Conservation (phyloP, 768 basidiomycete species). For the Pisolithus tinctorius region DNA sequence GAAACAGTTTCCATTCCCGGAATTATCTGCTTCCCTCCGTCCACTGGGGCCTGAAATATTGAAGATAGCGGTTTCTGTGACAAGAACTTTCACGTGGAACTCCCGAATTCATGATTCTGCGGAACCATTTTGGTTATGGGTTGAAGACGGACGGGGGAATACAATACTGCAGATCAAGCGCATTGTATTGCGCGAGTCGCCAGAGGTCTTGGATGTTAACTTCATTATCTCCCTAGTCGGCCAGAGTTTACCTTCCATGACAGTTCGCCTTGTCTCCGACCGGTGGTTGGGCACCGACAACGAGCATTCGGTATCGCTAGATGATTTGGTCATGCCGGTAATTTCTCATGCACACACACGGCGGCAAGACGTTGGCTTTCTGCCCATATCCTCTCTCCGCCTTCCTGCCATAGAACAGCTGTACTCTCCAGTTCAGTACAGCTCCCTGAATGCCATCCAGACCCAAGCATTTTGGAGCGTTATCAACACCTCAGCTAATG, state of each 20-base stretch:
- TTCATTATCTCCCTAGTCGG: constrained; percentile 75
- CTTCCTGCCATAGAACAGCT: constrained; percentile 35
- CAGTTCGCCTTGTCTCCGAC: constrained; percentile 79
- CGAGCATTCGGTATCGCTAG: constrained; percentile 55
- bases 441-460: constrained; percentile 77
- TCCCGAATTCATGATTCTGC: constrained; percentile 60
- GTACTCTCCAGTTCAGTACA: constrained; percentile 37
- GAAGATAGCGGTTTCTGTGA: constrained; percentile 59
- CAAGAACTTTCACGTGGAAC: constrained; percentile 75
- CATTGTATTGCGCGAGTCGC: constrained; percentile 63
- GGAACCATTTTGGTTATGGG: constrained; percentile 95
- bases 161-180: constrained; percentile 77
- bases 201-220: constrained; percentile 52
- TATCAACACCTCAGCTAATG: constrained; percentile 57
- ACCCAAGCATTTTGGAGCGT: constrained; percentile 85
- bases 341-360: constrained; percentile 50
- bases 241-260: constrained; percentile 50
- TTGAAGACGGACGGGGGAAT: constrained; percentile 80
- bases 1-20: constrained; percentile 73
- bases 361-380: constrained; percentile 68
- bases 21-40: constrained; percentile 60
- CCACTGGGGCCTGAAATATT: constrained; percentile 84
- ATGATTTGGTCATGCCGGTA: constrained; percentile 69
- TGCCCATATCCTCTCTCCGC: constrained; percentile 51
- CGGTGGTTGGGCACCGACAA: constrained; percentile 91